A percentile compares a stretch with the other conserved stretches of the same genome.
Evolutionary conservation across 257 asterid genomes (phyloP).

Genomic region (Solanum lycopersicoides): DNA sequence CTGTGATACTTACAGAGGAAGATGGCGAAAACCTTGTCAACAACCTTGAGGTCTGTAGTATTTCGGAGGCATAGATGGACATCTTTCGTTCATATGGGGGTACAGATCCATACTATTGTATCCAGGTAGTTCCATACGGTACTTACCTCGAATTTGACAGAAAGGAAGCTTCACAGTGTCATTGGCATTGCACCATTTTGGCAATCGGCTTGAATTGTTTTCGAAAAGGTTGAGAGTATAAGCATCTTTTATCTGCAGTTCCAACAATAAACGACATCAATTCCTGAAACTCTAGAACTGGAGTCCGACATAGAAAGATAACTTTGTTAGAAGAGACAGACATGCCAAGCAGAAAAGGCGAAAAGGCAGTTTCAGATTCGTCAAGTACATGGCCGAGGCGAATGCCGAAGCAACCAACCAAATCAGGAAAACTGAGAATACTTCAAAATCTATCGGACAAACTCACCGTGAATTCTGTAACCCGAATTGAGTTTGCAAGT

Average conservation of each 20-base stretch:
- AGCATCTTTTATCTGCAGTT: slow-evolving; percentile 82
- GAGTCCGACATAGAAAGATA: too few species aligned
- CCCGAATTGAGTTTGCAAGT: slow-evolving; percentile 65
- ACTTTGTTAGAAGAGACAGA: background rate
- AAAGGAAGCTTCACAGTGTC: slow-evolving; percentile 72
- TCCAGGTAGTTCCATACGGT: slow-evolving; percentile 77
- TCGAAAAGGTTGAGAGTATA: slow-evolving; percentile 68
- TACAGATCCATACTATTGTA: slow-evolving; percentile 65
- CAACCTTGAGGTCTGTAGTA: slow-evolving; percentile 66
- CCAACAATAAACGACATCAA: background rate
- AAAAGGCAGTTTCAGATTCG: background rate
- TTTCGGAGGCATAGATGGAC: slow-evolving; percentile 75
- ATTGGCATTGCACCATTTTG: slow-evolving; percentile 84
- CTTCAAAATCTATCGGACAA: background rate
- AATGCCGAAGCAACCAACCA: background rate
- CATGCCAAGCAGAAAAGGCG: background rate
- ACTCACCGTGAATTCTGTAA: slow-evolving; percentile 92
- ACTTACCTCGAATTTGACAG: slow-evolving; percentile 79
- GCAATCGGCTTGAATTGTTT: slow-evolving; percentile 64
- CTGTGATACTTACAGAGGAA: background rate
- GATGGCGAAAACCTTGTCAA: slow-evolving; percentile 22
- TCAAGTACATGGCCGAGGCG: background rate
- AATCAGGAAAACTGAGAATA: background rate
- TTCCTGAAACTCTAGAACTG: background rate
- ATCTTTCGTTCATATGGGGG: slow-evolving; percentile 79